These are phyloP conservation scores for Zymoseptoria brevis DNA, from an alignment of 2,329 filamentous ascomycete genomes.

Conservation along the genomic window DNA sequence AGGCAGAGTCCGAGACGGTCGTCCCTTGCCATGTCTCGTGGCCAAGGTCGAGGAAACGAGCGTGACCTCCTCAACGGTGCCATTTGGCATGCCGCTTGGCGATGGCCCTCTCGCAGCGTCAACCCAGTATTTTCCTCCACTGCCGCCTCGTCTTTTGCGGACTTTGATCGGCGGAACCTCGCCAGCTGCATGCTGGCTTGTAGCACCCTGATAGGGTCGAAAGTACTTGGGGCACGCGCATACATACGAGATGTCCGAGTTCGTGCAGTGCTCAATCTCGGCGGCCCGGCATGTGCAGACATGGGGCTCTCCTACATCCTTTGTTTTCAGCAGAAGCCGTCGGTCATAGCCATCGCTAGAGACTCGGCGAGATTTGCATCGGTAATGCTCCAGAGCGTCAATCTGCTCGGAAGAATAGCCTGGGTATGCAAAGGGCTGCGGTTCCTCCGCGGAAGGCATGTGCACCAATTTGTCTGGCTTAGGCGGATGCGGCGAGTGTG, in stretches of 20 bases:
- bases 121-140: background rate
- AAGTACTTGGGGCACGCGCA: background rate
- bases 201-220: background rate
- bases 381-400: constrained; percentile 26
- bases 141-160: background rate
- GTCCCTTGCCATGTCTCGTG: background rate
- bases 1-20: background rate
- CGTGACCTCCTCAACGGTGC: background rate
- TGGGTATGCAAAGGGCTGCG: constrained; percentile 27
- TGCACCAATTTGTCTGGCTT: constrained; percentile 26
- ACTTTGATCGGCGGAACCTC: background rate
- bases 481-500: background rate
- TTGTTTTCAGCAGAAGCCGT: constrained; percentile 6
- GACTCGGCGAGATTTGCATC: constrained; percentile 20
- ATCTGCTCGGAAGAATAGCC: constrained; percentile 25
- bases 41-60: background rate
- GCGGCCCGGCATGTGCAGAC: background rate
- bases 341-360: constrained; percentile 23
- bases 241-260: background rate
- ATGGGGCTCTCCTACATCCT: background rate
- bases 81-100: background rate
- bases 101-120: background rate
- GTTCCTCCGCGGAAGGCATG: constrained; percentile 30
- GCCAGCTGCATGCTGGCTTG: background rate
- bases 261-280: background rate